Evolutionary conservation across 139 green algal species (phyloP).

Genomic region (Haematococcus lacustris): DNA sequence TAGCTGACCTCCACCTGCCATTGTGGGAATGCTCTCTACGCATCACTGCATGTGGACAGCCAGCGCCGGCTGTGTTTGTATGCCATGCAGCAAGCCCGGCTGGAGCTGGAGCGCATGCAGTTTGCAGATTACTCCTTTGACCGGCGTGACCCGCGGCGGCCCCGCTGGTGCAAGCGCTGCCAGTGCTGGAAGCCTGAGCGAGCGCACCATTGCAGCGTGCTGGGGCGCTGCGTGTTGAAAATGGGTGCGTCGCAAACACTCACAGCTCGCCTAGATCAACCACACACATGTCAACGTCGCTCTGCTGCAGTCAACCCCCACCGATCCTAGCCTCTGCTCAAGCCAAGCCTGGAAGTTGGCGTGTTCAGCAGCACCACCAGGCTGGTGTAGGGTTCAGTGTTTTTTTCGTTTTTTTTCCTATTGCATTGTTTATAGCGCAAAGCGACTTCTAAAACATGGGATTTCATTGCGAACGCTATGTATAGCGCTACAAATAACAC

Average conservation of each 20-base stretch:
- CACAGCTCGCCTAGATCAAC: too few species aligned
- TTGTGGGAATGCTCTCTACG: neutral
- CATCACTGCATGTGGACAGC: neutral
- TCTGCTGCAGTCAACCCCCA: too few species aligned
- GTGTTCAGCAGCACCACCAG: too few species aligned
- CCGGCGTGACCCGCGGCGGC: conserved; percentile 20
- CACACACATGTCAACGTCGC: too few species aligned
- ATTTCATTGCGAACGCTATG: too few species aligned
- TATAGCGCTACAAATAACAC: too few species aligned
- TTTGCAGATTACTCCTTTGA: conserved; percentile 36
- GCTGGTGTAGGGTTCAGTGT: too few species aligned
- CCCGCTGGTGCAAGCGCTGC: conserved; percentile 48
- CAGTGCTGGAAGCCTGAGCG: conserved; percentile 85
- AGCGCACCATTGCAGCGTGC: conserved; percentile 86
- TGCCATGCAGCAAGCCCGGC: conserved; percentile 26
- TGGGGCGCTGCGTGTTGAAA: conserved; percentile 79
- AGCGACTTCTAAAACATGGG: too few species aligned
- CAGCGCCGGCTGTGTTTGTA: neutral
- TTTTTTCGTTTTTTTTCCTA: too few species aligned
- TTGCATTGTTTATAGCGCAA: too few species aligned
- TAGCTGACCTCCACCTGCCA: neutral
- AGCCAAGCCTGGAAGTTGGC: too few species aligned
- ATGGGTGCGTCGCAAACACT: conserved; percentile 69
- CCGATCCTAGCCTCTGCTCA: too few species aligned
- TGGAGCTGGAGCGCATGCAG: conserved; percentile 41